Evolutionary conservation across 768 basidiomycete species (phyloP).

Genomic region (Lactarius psammicola): DNA sequence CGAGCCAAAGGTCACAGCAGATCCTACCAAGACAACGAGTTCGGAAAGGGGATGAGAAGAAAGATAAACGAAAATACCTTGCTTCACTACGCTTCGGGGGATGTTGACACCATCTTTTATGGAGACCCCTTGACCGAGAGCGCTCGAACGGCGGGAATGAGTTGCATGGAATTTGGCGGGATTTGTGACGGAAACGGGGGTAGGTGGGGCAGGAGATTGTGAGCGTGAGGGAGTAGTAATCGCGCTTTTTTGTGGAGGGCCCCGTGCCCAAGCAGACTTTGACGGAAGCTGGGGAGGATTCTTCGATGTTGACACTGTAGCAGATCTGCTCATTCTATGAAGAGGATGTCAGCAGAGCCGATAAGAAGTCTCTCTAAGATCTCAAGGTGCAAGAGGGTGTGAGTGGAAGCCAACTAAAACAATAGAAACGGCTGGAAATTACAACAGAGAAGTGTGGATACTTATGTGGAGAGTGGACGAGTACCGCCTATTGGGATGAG

Average conservation of each 20-base stretch:
- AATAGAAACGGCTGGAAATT: background rate
- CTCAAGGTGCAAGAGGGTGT: background rate
- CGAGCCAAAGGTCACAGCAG: conserved; percentile 83
- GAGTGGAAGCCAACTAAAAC: background rate
- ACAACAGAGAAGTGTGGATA: background rate
- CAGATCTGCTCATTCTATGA: conserved; percentile 90
- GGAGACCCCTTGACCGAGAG: conserved; percentile 65
- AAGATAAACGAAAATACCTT: conserved; percentile 44
- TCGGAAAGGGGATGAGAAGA: conserved; percentile 4
- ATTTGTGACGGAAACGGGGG: conserved; percentile 40
- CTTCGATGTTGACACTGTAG: conserved; percentile 69
- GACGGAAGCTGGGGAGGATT: conserved; percentile 68
- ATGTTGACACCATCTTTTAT: conserved; percentile 80
- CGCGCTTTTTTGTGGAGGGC: too few species aligned
- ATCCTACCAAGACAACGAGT: conserved; percentile 41
- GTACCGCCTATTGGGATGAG: conserved; percentile 21
- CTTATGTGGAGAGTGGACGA: conserved; percentile 29
- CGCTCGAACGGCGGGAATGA: conserved; percentile 78
- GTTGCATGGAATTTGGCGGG: conserved; percentile 43
- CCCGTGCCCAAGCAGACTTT: conserved; percentile 91
- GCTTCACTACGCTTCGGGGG: conserved; percentile 64
- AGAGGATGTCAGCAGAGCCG: conserved; percentile 3
- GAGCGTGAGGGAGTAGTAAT: too few species aligned
- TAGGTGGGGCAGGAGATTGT: too few species aligned
- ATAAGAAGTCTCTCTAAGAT: background rate